Conservation (phyloP, 2,329 filamentous ascomycete species). For the Trichothecium sympodiale region DNA sequence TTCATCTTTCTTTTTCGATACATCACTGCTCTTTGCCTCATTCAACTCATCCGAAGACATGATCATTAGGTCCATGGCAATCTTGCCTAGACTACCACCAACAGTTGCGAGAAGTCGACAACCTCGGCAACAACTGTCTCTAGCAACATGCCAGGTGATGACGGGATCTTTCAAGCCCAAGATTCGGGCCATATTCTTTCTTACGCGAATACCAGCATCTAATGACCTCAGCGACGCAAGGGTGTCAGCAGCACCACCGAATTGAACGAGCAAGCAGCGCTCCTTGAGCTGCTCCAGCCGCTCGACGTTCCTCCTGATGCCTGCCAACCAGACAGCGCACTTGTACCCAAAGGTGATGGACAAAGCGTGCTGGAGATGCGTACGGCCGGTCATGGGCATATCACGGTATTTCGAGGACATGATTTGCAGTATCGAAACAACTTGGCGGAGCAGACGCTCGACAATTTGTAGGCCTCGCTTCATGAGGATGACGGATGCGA, state of each 20-base stretch:
- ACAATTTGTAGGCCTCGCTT: constrained; percentile 36
- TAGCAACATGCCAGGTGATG: constrained; percentile 46
- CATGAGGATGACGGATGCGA: constrained; percentile 41
- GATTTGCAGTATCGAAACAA: constrained; percentile 28
- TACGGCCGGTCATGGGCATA: constrained; percentile 45
- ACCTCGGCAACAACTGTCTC: constrained; percentile 43
- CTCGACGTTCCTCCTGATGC: constrained; percentile 34
- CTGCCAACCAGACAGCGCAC: constrained; percentile 41
- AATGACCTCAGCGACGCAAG: constrained; percentile 38
- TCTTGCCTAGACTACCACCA: constrained; percentile 41
- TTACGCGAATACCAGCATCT: constrained; percentile 35
- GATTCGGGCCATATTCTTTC: constrained; percentile 35
- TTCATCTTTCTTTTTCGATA: too few relatives aligned
- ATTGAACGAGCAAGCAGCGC: constrained; percentile 39
- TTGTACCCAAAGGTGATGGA: constrained; percentile 49
- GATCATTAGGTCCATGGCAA: constrained; percentile 43
- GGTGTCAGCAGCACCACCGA: constrained; percentile 44
- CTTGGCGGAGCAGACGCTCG: constrained; percentile 27
- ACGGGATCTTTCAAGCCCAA: constrained; percentile 34
- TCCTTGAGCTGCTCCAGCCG: constrained; percentile 33
- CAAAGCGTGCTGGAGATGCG: constrained; percentile 45
- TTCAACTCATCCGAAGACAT: constrained; percentile 45
- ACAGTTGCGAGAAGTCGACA: constrained; percentile 39
- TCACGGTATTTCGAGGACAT: constrained; percentile 35
- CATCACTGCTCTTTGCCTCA: too few relatives aligned